These are phyloP conservation scores for Adansonia gregorii DNA, from an alignment of 441 rosid genomes.

Conservation along the genomic window DNA sequence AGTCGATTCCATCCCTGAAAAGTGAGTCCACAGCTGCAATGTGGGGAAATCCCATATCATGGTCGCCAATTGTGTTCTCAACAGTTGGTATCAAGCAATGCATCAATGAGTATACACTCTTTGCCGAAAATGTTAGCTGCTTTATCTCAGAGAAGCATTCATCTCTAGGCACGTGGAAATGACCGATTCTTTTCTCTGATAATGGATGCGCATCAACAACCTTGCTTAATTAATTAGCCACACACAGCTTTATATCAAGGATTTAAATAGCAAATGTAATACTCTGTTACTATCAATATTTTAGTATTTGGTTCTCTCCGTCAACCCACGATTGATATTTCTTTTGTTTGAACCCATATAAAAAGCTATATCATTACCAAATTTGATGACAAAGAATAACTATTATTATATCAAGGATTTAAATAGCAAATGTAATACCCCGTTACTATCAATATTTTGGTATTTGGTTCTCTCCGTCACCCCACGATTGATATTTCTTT, in stretches of 20 bases:
- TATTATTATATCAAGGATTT: too few species aligned
- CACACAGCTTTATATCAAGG: neutral
- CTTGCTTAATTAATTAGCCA: neutral
- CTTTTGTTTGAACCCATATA: too few species aligned
- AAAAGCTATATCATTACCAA: too few species aligned
- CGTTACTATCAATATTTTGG: too few species aligned
- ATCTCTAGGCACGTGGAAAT: slow-evolving; percentile 67
- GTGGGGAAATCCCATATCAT: slow-evolving; percentile 49
- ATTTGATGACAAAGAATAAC: too few species aligned
- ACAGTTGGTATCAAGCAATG: slow-evolving; percentile 56
- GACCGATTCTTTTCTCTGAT: slow-evolving; percentile 46
- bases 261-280: too few species aligned
- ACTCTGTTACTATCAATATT: too few species aligned
- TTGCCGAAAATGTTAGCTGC: slow-evolving; percentile 51
- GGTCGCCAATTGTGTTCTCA: slow-evolving; percentile 38
- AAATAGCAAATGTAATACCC: too few species aligned
- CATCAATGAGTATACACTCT: slow-evolving; percentile 54
- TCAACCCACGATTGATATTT: too few species aligned
- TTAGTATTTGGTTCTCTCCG: too few species aligned
- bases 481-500: too few species aligned
- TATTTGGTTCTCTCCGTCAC: too few species aligned
- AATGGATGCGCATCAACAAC: slow-evolving; percentile 43
- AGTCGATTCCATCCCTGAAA: slow-evolving; percentile 53
- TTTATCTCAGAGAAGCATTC: slow-evolving; percentile 66
- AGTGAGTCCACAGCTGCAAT: slow-evolving; percentile 55